Evolutionary conservation across 106 monocot genomes (phyloP), one percentile per base, ranked within the genome.

Genomic region (Dendrobium officinale): DNA sequence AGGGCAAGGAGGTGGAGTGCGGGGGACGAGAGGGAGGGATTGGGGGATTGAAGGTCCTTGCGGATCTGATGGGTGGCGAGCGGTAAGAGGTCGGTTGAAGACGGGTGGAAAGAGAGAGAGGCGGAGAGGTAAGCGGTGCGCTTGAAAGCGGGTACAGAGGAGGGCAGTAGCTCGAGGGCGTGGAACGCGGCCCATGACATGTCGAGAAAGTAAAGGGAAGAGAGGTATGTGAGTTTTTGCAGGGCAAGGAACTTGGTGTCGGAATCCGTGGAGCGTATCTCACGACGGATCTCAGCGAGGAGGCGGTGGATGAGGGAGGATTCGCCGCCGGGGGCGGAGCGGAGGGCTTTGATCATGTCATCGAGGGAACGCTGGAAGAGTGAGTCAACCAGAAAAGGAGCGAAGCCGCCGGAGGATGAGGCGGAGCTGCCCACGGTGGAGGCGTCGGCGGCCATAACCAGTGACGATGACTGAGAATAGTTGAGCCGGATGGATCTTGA

Each of bases 301-400:
- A 88, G 33, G 75, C 87, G 86, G 66, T 88, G 68, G 86, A 97
- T 75, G 77, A 80, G 42, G 75, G 73, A 26, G 73, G 89, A 19
- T 31, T 83, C 81, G 75, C 26, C 58, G 67, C 77, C 49, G 68
- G 89, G 41, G 54, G 80, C 42, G 20, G 91, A 82, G 41, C 94
- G 94, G 76, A 97, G 87, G 83, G 86, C 75, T 11, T 88, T 88
- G 87, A 97, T 92, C 29, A 97, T 85, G 82, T 92, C 92, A 68
- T 87, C 86, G 17, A 97, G 90, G 74, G 92, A 86, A 42, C 88
- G 89, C 76, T 97, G 97, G 88, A 97, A 89, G 45, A 96, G 93
- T 10, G 87, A 83, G 24, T 93, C 93, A 8, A 87, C 88, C 9
- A 96, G 86, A 37, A 88, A 84, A 4, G 91, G 81, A 77, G 76